Evolutionary conservation across 225 moss, liverwort and hornwort genomes (phyloP).

Genomic region (Marchantia polymorpha): DNA sequence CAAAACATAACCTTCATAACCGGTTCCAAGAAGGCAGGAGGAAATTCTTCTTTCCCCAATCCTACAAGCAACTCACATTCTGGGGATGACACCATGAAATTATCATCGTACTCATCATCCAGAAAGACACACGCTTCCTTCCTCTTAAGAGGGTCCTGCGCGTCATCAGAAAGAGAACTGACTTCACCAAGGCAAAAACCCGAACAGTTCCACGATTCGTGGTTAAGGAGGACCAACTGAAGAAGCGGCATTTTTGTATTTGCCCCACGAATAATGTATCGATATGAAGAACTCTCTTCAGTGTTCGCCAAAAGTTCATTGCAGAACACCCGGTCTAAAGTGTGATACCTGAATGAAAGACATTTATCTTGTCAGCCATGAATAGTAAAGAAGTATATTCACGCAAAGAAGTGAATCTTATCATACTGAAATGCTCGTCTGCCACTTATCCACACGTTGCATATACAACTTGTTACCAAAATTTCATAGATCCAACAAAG

Average conservation of each 20-base stretch:
- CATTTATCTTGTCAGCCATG: no score
- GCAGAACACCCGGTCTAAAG: slow-evolving; percentile 68
- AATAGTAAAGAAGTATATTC: no score
- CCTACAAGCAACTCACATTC: slow-evolving; percentile 17
- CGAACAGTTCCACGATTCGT: slow-evolving; percentile 59
- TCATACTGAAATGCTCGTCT: no score
- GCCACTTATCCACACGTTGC: no score
- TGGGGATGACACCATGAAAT: slow-evolving; percentile 9
- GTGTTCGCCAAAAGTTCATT: slow-evolving; percentile 59
- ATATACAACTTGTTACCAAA: no score
- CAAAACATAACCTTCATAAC: slow-evolving; percentile 71
- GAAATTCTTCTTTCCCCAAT: slow-evolving; percentile 20
- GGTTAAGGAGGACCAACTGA: slow-evolving; percentile 81
- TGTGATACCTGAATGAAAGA: slow-evolving; percentile 53
- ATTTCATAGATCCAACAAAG: no score
- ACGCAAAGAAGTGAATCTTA: no score
- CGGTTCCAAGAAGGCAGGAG: slow-evolving; percentile 47
- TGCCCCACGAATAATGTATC: slow-evolving; percentile 71
- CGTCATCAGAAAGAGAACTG: slow-evolving; percentile 18
- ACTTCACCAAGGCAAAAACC: slow-evolving; percentile 44
- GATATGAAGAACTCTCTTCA: slow-evolving; percentile 70
- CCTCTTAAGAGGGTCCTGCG: not conserved
- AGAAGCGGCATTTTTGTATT: slow-evolving; percentile 54
- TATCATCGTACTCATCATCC: not conserved
- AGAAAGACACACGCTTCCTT: slow-evolving; percentile 1